These are phyloP conservation scores for Drechslerella coelobrocha DNA, from an alignment of 2,329 filamentous ascomycete genomes.

Conservation along the genomic window DNA sequence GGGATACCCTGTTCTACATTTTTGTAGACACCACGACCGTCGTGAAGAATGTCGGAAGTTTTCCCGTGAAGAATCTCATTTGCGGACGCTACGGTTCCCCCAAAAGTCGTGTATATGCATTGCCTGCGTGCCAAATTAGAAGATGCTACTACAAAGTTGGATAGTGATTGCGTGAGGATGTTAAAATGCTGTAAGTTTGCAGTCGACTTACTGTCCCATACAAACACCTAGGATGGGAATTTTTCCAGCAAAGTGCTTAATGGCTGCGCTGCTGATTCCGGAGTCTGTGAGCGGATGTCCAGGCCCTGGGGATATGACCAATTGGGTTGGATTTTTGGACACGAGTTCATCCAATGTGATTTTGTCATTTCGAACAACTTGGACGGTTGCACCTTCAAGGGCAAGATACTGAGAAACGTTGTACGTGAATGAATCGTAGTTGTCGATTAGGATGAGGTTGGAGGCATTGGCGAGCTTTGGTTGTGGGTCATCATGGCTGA, in stretches of 20 bases:
- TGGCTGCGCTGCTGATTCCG: slow-evolving; percentile 89
- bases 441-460: slow-evolving; percentile 80
- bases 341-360: slow-evolving; percentile 84
- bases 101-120: slow-evolving; percentile 94
- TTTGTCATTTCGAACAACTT: slow-evolving; percentile 90
- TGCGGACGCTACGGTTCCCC: slow-evolving; percentile 86
- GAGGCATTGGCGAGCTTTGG: slow-evolving; percentile 39
- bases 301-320: slow-evolving; percentile 93
- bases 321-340: slow-evolving; percentile 82
- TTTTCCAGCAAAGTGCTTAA: slow-evolving; percentile 89
- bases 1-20: slow-evolving; percentile 80
- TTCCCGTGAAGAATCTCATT: slow-evolving; percentile 98
- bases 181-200: background rate
- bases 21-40: slow-evolving; percentile 87
- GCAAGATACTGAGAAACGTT: slow-evolving; percentile 98
- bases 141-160: slow-evolving; percentile 13
- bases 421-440: slow-evolving; percentile 99
- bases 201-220: slow-evolving; percentile 81
- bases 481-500: slow-evolving; percentile 45
- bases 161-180: background rate
- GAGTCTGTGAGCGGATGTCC: slow-evolving; percentile 91
- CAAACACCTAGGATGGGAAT: slow-evolving; percentile 97
- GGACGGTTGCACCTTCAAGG: slow-evolving; percentile 90
- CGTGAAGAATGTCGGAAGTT: slow-evolving; percentile 87
- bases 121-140: slow-evolving; percentile 64